Evolutionary conservation across 805 yeast species (phyloP), one percentile per base, ranked within the genome.

Genomic region (Pichia manshurica): DNA sequence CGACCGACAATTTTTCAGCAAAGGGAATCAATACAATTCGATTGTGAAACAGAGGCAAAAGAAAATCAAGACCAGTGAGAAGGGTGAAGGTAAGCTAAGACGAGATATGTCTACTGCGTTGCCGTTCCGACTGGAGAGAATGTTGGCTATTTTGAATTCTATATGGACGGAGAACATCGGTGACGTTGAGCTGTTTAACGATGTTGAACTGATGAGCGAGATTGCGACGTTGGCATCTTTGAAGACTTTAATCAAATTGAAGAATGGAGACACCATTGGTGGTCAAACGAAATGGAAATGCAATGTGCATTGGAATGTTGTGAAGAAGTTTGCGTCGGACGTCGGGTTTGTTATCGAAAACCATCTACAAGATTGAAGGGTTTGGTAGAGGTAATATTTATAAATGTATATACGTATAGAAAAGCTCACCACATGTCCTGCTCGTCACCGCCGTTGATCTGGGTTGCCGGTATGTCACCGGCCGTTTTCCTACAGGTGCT

Each of bases 221-320:
- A 42, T 71, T 7, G 62, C 71, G 2, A 69, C 72, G 7, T 57
- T 61, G 46, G 67, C 61, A 51, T 65, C 63, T 28, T 52, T 56
- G 54, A 69, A 48, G 64, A 64, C 54, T 36, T 51, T 60, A 31
- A 49, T 60, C 33, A 57, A 56, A 47, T 46, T 62, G 47, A 56
- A 57, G 45, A 54, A 52, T 49, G 69, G 64, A 51, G 65, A 64
- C 49, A 62, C 75, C 2, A 77, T 88, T 37, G 83, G 79, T 46
- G 78, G 88, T 17, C 77, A 78, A 48, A 76, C 85, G 1, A 78
- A 82, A 56, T 89, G 95, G 95, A 82, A 77, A 59, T 80, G 87
- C 51, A 86, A 85, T 57, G 78, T 84, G 8, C 74, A 79, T 37
- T 88, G 87, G 85, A 74, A 74, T 31, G 72, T 79, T 7, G 75